phyloP scores from a whole-genome alignment of 139 green algal species.

The Chlamydomonas sp. region DNA sequence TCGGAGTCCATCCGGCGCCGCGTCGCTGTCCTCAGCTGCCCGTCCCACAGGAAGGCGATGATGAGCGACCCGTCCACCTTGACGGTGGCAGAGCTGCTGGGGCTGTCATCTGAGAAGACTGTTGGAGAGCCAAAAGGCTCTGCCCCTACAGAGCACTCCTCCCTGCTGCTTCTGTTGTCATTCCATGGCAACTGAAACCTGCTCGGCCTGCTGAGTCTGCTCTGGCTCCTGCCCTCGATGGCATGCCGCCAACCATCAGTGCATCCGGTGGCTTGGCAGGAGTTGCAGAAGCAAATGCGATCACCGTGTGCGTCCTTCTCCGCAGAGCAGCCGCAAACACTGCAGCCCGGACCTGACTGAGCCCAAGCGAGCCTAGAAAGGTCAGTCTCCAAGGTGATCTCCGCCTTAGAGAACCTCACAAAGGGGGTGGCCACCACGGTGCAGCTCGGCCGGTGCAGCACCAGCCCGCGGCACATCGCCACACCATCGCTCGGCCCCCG shows the following conservation, averaged over 20 bases:
- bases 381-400: too few species aligned
- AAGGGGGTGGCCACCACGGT: conserved; percentile 30
- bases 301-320: too few species aligned
- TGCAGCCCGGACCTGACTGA: too few species aligned
- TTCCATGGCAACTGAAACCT: background rate
- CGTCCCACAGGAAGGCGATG: conserved; percentile 29
- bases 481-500: background rate
- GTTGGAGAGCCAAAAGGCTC: background rate
- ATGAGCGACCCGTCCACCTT: conserved; percentile 35
- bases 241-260: too few species aligned
- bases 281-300: too few species aligned
- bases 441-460: background rate
- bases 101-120: background rate
- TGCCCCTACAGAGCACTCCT: too few species aligned
- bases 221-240: too few species aligned
- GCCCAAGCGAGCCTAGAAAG: too few species aligned
- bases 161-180: too few species aligned
- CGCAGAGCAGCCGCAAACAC: too few species aligned
- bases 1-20: conserved; percentile 28
- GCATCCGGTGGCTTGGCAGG: too few species aligned
- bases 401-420: conserved; percentile 13
- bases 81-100: too few species aligned
- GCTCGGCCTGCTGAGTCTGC: background rate
- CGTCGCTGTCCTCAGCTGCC: conserved; percentile 15
- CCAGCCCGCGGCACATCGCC: background rate